Base-by-base conservation (phyloP, 1,284 basidiomycete species). In the Pholiota adiposa region DNA sequence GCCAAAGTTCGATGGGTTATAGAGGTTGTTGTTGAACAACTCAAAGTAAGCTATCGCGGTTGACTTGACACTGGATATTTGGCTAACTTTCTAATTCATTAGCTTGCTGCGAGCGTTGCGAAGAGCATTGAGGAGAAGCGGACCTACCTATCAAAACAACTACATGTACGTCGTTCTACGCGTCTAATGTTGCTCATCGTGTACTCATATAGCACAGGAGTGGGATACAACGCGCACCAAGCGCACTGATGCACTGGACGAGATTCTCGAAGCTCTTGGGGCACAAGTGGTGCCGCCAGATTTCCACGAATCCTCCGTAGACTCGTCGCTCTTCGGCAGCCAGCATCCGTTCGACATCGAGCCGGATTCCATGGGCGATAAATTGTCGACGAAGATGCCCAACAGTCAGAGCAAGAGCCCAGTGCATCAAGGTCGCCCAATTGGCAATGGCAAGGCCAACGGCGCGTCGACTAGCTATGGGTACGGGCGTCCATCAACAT, bases 1-100 rank as follows among this genome's bases (percentile, higher is more conserved):
- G 89, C 91, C 21, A 90, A 88, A 72, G 84, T 92, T 7, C 80
- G 81, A 48, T 93, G 90, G 91, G 79, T 90, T 56, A 83, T 80
- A 33, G 83, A 88, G 40, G 88, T 87, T 2, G 85, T 92, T 16
- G 68, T 85, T 11, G 88, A 91, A 61, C 91, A 93, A 68, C 79
- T 93, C 54, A 86, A 87, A 80, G 91, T 90, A 61, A 27, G 67
- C 49, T 27, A 29, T 50, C 11, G 2, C 16, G 49, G 9, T 40
- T 19, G 16, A 21, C n/a, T 12, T 6, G 14, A 19, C 14, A 7
- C 3, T 27, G 9, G 23, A 19, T 11, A 3, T 21, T 2, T 2
- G 19, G 18, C 19, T 25, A 5, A 27, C 11, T 27, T 1, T 1
- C 36, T 16, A 18, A n/a, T 8, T 12, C 21, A 53, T 2, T 70